A percentile compares a stretch with the other conserved stretches of the same genome.
Evolutionary conservation across 2,329 filamentous ascomycete genomes (phyloP).

Genomic region (Fusarium miscanthi): DNA sequence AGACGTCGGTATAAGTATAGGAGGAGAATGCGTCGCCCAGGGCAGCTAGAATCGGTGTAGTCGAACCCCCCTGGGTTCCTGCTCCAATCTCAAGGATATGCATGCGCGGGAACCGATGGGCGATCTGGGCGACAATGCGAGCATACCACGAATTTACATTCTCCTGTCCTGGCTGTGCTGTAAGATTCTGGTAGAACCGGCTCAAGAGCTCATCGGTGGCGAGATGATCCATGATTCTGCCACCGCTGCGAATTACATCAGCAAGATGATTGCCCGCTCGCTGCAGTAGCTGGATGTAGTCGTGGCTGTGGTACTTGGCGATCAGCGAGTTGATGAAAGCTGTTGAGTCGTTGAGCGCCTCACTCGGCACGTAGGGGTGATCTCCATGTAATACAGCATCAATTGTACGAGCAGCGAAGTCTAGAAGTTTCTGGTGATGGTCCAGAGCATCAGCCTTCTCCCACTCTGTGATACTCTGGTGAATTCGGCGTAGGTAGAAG

Average conservation of each 20-base stretch:
- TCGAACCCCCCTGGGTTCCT: not conserved
- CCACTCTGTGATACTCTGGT: not conserved
- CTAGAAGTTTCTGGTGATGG: not conserved
- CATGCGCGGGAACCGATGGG: not conserved
- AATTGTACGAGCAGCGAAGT: not conserved
- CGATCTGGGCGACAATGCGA: not conserved
- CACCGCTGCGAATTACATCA: slow-evolving; percentile 48
- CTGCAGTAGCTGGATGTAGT: not conserved
- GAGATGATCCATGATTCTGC: slow-evolving; percentile 52
- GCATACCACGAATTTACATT: not conserved
- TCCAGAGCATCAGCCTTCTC: not conserved
- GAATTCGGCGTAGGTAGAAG: not conserved
- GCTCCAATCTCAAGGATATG: slow-evolving; percentile 2
- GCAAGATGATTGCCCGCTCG: slow-evolving; percentile 44
- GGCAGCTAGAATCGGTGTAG: not conserved
- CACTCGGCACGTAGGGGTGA: not conserved
- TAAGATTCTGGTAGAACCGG: not conserved
- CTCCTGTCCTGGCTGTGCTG: not conserved
- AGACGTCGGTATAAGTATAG: slow-evolving; percentile 15
- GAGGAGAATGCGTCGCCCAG: not conserved
- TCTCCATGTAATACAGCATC: not conserved
- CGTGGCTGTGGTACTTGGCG: not conserved
- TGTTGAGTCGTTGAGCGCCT: not conserved
- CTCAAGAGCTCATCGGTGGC: slow-evolving; percentile 35
- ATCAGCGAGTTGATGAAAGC: not conserved